phyloP scores from a whole-genome alignment of 2,329 filamentous ascomycete genomes.

The Talaromyces albobiverticillius region DNA sequence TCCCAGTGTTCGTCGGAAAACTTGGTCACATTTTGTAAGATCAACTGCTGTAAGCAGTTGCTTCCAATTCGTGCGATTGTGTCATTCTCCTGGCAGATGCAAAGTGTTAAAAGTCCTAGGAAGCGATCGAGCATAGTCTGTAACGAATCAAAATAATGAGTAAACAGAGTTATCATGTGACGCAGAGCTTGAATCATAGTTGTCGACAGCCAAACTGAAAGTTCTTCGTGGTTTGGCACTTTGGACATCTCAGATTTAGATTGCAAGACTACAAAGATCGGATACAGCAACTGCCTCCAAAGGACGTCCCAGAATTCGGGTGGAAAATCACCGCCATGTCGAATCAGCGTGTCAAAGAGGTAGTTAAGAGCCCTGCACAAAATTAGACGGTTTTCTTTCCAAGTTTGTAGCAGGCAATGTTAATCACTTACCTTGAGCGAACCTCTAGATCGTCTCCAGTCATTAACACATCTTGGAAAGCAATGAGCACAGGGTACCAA shows the following conservation, averaged over 20 bases:
- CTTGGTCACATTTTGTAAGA: slow-evolving; percentile 92
- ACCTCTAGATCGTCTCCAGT: slow-evolving; percentile 98
- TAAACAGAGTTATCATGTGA: slow-evolving; percentile 98
- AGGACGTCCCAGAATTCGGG: slow-evolving; percentile 97
- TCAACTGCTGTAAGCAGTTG: slow-evolving; percentile 95
- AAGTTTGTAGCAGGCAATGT: slow-evolving; percentile 21
- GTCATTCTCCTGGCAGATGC: slow-evolving; percentile 98
- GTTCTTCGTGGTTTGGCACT: slow-evolving; percentile 89
- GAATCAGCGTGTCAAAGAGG: slow-evolving; percentile 89
- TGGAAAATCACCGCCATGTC: slow-evolving; percentile 87
- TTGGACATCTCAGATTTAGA: slow-evolving; percentile 96
- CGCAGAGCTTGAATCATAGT: slow-evolving; percentile 98
- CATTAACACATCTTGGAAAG: slow-evolving; percentile 98
- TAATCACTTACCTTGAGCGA: slow-evolving; percentile 56
- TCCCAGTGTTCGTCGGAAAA: slow-evolving; percentile 86
- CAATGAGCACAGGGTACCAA: slow-evolving; percentile 97
- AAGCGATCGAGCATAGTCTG: slow-evolving; percentile 99
- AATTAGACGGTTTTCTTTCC: slow-evolving; percentile 10
- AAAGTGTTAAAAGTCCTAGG: slow-evolving; percentile 86
- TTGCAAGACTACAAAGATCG: slow-evolving; percentile 96
- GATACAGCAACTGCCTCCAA: slow-evolving; percentile 94
- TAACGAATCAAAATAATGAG: slow-evolving; percentile 93
- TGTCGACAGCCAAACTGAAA: slow-evolving; percentile 97
- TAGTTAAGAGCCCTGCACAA: slow-evolving; percentile 72
- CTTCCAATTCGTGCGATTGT: slow-evolving; percentile 97